Conservation (phyloP, 768 basidiomycete species). For the Daedaleopsis sinensis region DNA sequence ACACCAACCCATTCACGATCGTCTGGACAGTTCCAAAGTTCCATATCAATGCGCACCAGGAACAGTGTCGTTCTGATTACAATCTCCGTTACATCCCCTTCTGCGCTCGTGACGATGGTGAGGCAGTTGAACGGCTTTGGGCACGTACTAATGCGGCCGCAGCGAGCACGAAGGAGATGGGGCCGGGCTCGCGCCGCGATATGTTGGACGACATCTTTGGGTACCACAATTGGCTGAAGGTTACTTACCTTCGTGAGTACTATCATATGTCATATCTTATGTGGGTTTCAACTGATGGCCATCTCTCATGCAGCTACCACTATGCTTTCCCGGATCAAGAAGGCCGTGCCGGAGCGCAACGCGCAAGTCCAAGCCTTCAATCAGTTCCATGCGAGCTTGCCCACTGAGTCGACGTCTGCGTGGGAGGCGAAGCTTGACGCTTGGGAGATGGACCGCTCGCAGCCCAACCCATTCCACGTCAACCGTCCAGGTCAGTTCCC, state of each 20-base stretch:
- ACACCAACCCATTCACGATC: neutral
- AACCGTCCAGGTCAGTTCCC: neutral
- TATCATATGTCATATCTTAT: neutral
- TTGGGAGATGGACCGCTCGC: slow-evolving; percentile 29
- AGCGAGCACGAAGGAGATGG: slow-evolving; percentile 41
- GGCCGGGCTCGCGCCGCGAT: slow-evolving; percentile 34
- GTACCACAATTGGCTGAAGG: slow-evolving; percentile 42
- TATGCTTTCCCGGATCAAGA: neutral
- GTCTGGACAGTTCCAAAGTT: slow-evolving; percentile 38
- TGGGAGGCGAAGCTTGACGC: slow-evolving; percentile 26
- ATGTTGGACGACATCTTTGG: slow-evolving; percentile 41
- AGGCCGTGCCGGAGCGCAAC: neutral
- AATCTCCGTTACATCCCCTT: slow-evolving; percentile 35
- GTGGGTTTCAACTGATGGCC: too few species aligned
- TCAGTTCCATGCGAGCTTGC: neutral
- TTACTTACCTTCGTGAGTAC: slow-evolving; percentile 29
- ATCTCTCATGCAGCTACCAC: neutral
- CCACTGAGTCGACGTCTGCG: neutral
- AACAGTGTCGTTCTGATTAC: slow-evolving; percentile 32
- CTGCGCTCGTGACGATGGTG: slow-evolving; percentile 37
- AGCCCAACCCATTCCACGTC: slow-evolving; percentile 24
- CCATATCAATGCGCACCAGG: slow-evolving; percentile 40
- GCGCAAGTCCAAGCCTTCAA: neutral
- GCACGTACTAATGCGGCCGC: slow-evolving; percentile 34
- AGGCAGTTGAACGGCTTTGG: slow-evolving; percentile 44